phyloP scores from a whole-genome alignment of 306 rosid genomes.

The Comarum palustre region DNA sequence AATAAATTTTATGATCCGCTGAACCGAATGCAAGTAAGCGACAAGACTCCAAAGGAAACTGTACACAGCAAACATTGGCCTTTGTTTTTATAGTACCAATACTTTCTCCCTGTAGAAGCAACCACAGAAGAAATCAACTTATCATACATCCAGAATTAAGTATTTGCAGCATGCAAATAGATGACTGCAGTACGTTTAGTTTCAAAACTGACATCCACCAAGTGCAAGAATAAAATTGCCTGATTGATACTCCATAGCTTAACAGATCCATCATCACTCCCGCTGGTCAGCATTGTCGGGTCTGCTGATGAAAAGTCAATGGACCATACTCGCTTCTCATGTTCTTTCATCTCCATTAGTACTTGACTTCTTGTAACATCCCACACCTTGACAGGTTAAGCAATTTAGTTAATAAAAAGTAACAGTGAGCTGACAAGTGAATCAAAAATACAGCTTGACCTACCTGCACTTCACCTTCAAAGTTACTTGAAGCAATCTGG shows the following conservation, averaged over 20 bases:
- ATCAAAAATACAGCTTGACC: constrained; percentile 23
- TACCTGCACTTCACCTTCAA: constrained; percentile 98
- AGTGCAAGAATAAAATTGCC: constrained; percentile 98
- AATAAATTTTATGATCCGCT: constrained; percentile 86
- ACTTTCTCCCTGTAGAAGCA: constrained; percentile 89
- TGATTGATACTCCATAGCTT: constrained; percentile 99
- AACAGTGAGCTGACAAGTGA: constrained; percentile 17
- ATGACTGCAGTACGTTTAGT: constrained; percentile 91
- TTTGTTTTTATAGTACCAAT: constrained; percentile 85
- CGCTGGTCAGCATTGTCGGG: constrained; percentile 94
- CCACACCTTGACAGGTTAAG: constrained; percentile 68
- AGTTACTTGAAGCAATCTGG: constrained; percentile 97
- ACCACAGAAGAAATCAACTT: constrained; percentile 71
- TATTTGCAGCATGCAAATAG: constrained; percentile 53
- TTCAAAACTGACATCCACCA: constrained; percentile 97
- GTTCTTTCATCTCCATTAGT: constrained; percentile 85
- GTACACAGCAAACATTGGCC: constrained; percentile 96
- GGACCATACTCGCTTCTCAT: constrained; percentile 92
- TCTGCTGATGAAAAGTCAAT: constrained; percentile 89
- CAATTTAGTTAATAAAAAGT: constrained; percentile 20
- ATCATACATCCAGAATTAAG: constrained; percentile 62
- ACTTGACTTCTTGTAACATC: constrained; percentile 90
- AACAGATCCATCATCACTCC: constrained; percentile 89
- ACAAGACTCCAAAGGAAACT: constrained; percentile 76
- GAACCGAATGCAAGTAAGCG: constrained; percentile 92